These are phyloP conservation scores for Melanopsichium pennsylvanicum DNA, from an alignment of 1,284 basidiomycete genomes.

Conservation along the genomic window DNA sequence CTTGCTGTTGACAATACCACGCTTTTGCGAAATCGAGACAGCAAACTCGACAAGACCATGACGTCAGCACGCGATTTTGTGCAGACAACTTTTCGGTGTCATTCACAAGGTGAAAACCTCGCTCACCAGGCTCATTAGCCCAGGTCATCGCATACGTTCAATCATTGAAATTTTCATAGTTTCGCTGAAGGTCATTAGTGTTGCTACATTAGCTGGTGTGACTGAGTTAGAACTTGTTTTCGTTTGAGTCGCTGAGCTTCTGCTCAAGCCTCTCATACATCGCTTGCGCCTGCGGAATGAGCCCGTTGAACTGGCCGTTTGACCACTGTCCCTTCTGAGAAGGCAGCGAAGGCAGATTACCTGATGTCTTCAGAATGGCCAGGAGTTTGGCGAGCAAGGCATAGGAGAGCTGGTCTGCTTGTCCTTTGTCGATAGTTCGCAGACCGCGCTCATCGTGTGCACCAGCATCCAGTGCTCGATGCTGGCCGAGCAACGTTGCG, in stretches of 20 bases:
- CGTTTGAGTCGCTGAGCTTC: constrained; percentile 22
- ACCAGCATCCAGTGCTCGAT: constrained; percentile 27
- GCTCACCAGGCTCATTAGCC: background rate
- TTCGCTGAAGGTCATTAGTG: too few relatives aligned
- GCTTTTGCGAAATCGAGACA: constrained; percentile 10
- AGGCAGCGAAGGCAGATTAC: constrained; percentile 37
- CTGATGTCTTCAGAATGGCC: constrained; percentile 40
- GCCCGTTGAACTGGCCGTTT: constrained; percentile 38
- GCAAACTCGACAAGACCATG: constrained; percentile 33
- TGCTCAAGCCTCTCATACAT: constrained; percentile 41
- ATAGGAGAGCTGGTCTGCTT: constrained; percentile 40
- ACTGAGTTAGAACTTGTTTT: background rate
- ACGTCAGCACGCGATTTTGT: constrained; percentile 7
- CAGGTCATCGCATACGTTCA: background rate
- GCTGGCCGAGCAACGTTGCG: constrained; percentile 28
- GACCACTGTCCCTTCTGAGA: constrained; percentile 44
- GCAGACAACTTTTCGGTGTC: background rate
- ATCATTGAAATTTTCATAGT: too few relatives aligned
- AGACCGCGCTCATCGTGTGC: constrained; percentile 9
- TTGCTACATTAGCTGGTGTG: too few relatives aligned
- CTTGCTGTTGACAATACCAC: constrained; percentile 26
- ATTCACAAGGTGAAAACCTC: too few relatives aligned
- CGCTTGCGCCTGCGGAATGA: constrained; percentile 39
- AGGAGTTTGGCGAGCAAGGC: constrained; percentile 40
- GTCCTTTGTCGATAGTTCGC: constrained; percentile 13